A percentile compares a stretch with the other conserved stretches of the same genome.
Evolutionary conservation across 768 basidiomycete genomes (phyloP).

Genomic region (Ramaria rubella): DNA sequence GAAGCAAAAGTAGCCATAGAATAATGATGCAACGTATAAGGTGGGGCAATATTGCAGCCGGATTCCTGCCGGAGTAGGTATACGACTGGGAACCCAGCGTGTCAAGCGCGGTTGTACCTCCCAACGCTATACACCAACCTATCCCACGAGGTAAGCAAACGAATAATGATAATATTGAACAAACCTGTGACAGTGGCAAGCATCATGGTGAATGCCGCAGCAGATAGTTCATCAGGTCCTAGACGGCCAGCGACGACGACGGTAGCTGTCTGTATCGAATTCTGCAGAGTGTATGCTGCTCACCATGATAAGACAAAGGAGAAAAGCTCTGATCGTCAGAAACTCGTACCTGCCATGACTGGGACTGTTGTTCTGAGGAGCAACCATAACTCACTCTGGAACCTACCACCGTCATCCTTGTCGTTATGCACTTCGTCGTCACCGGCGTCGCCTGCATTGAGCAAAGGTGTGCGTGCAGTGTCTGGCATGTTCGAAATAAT

Average conservation of each 20-base stretch:
- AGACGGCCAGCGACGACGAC: conserved; percentile 60
- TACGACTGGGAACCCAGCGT: conserved; percentile 75
- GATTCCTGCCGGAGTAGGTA: conserved; percentile 49
- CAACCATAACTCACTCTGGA: conserved; percentile 3
- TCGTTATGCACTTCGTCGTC: not conserved
- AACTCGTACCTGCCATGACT: conserved; percentile 5
- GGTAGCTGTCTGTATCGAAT: conserved; percentile 63
- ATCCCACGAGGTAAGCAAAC: conserved; percentile 21
- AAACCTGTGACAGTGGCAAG: conserved; percentile 70
- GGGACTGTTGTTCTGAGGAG: conserved; percentile 10
- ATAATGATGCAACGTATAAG: conserved; percentile 63
- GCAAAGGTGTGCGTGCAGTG: conserved; percentile 3
- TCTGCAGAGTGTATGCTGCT: conserved; percentile 53
- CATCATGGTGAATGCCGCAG: conserved; percentile 70
- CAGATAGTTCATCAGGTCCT: conserved; percentile 63
- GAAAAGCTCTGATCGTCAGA: not conserved
- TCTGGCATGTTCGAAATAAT: conserved; percentile 1
- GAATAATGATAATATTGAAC: conserved; percentile 47
- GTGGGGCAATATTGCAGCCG: conserved; percentile 60
- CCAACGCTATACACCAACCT: conserved; percentile 76
- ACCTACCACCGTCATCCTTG: not conserved
- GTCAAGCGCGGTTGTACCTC: conserved; percentile 73
- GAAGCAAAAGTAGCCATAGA: conserved; percentile 58
- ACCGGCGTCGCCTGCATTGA: not conserved
- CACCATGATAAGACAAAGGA: not conserved